phyloP scores from a whole-genome alignment of 1,139 yeast genomes.

The Spathaspora sp. region DNA sequence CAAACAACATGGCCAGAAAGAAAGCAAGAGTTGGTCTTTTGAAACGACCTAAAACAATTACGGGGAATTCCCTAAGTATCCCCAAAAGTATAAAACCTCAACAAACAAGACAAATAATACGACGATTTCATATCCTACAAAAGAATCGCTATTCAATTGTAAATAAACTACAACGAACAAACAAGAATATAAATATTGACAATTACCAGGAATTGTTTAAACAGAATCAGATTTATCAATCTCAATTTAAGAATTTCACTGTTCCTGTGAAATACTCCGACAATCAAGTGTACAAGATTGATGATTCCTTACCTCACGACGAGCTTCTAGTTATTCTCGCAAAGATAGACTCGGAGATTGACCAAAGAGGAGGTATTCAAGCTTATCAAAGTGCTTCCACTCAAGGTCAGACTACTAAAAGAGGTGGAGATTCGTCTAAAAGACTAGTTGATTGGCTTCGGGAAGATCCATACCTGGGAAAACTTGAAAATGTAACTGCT shows the following conservation, averaged over 20 bases:
- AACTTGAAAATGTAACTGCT: slow-evolving; percentile 34
- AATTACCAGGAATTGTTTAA: slow-evolving; percentile 22
- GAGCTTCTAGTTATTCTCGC: slow-evolving; percentile 38
- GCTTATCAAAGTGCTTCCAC: slow-evolving; percentile 86
- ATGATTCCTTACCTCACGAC: slow-evolving; percentile 13
- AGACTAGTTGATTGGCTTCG: slow-evolving; percentile 67
- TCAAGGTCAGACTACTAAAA: slow-evolving; percentile 68
- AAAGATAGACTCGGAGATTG: slow-evolving; percentile 58
- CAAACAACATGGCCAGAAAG: slow-evolving; percentile 12
- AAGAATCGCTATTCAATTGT: slow-evolving; percentile 48
- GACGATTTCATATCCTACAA: slow-evolving; percentile 65
- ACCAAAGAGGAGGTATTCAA: slow-evolving; percentile 64
- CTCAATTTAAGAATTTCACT: slow-evolving; percentile 7
- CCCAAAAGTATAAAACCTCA: slow-evolving; percentile 58
- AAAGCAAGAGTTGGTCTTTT: slow-evolving; percentile 20
- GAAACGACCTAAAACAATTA: slow-evolving; percentile 30
- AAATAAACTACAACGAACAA: slow-evolving; percentile 20
- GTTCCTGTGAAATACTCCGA: slow-evolving; percentile 13
- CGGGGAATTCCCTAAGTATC: slow-evolving; percentile 17
- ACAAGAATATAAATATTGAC: slow-evolving; percentile 15
- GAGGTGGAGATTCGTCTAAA: slow-evolving; percentile 94
- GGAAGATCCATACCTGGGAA: slow-evolving; percentile 12
- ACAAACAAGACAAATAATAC: slow-evolving; percentile 62
- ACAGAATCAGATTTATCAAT: slow-evolving; percentile 4
- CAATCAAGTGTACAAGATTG: slow-evolving; percentile 21